Base-by-base conservation (phyloP, 768 basidiomycete genomes). In the Grammothele lineata region DNA sequence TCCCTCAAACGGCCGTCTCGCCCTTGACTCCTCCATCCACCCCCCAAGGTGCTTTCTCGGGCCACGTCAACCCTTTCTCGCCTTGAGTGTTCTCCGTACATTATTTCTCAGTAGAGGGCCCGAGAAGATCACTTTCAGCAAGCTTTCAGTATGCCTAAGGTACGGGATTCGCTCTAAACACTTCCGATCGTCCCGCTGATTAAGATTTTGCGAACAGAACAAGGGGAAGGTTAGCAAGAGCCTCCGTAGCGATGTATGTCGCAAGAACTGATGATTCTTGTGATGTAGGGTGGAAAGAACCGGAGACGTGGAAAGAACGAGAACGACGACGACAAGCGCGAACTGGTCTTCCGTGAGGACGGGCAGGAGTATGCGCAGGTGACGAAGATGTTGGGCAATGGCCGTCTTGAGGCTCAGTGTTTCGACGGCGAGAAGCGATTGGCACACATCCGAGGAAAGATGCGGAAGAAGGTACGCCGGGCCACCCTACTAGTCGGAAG, bases 331-430 rank as follows among this genome's bases (percentile, higher is more conserved):
- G 91, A 96, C 74, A 98, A 97, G 77, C 88, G 96, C 59, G 96
- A 99, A 68, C 80, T 98, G 47, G 93, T 97, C 33, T 98, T 98
- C 77, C 87, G 90, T 61, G 95, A 98, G 68, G 96, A 98, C 62
- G 95, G 95, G 6, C 96, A 99, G 70, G 93, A 98, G 68, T 99
- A 99, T 67, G 96, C 92, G 14, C 96, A 98, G 67, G 96, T 98
- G 41, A 84, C 72, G 44, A 99, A 98, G 75, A 99, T 99, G 96
- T 77, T 99, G 35, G 96, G 96, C 24, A 99, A 99, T 62, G 95
- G 96, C 17, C 85, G 94, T 34, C 70, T 99, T 48, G 95, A 97
- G 73, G 95, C 94, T 2, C 80, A 85, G 61, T 98, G 95, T 72
- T 97, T 98, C 63, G 96, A 99, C 65, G 95, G 96, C 23, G 93